Evolutionary conservation across 106 monocot genomes (phyloP), one percentile per base, ranked within the genome.

Genomic region (Ottelia alismoides): DNA sequence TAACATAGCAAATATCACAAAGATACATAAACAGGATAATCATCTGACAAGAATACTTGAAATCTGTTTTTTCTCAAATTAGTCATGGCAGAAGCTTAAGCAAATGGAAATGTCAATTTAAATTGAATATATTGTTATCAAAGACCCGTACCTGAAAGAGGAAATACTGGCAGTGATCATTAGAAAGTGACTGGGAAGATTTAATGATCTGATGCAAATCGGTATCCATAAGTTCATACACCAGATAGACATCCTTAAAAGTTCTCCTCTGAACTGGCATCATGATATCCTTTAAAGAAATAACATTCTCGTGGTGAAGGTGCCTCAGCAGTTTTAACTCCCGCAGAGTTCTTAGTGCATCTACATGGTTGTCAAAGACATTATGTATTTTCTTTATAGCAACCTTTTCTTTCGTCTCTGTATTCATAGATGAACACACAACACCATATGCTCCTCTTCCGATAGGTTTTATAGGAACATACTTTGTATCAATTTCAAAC

Each of bases 111-210:
- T n/a, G n/a, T n/a, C n/a, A n/a, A n/a, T n/a, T n/a, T n/a, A n/a
- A n/a, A n/a, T n/a, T n/a, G n/a, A n/a, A n/a, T n/a, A n/a, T n/a
- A n/a, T n/a, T n/a, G n/a, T n/a, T n/a, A n/a, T n/a, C n/a, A n/a
- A n/a, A n/a, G n/a, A n/a, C n/a, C n/a, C n/a, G n/a, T n/a, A n/a
- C n/a, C n/a, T n/a, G n/a, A n/a, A n/a, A n/a, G n/a, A n/a, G n/a
- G n/a, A n/a, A n/a, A n/a, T n/a, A n/a, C n/a, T n/a, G n/a, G 56
- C 75, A 80, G 55, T 80, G 80, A 62, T 80, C 80, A 60, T 80
- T 80, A 20, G 80, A 75, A 52, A 80, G 75, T 43, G 75, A 59
- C 55, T 80, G 80, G 46, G 80, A 72, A 26, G 80, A 80, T 57
- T 80, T 80, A 19, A 80, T 80, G 49, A 80, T 80, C 58, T 75